These are phyloP conservation scores for Nakazawaea anatomiae DNA, from an alignment of 805 yeast genomes.

Conservation along the genomic window DNA sequence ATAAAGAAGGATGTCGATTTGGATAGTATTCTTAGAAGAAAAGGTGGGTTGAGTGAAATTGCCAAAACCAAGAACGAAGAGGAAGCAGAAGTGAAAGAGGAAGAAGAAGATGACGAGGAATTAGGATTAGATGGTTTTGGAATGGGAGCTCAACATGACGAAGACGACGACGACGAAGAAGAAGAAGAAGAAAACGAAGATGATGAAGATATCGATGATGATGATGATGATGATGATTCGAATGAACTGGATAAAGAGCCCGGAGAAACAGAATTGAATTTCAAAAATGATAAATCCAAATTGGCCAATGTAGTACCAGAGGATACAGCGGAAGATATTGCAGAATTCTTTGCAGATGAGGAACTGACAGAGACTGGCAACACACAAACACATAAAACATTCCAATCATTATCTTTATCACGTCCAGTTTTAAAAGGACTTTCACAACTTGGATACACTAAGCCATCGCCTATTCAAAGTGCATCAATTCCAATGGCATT, in stretches of 20 bases:
- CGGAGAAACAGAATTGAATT: slow-evolving; percentile 16
- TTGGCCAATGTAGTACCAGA: slow-evolving; percentile 19
- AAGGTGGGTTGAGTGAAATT: slow-evolving; percentile 66
- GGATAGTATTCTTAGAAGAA: slow-evolving; percentile 80
- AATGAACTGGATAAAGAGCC: neutral
- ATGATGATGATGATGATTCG: slow-evolving; percentile 21
- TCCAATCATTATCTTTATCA: slow-evolving; percentile 74
- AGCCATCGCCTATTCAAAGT: slow-evolving; percentile 91
- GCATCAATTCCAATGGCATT: slow-evolving; percentile 92
- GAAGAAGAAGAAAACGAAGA: slow-evolving; percentile 28
- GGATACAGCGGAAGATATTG: slow-evolving; percentile 79
- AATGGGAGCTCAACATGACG: slow-evolving; percentile 25
- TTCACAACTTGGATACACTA: slow-evolving; percentile 71
- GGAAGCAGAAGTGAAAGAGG: slow-evolving; percentile 25
- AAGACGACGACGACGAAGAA: slow-evolving; percentile 20
- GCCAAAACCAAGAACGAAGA: slow-evolving; percentile 37
- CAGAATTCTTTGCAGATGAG: slow-evolving; percentile 63
- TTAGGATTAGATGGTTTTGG: slow-evolving; percentile 37
- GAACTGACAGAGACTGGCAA: slow-evolving; percentile 50
- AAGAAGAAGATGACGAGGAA: slow-evolving; percentile 24
- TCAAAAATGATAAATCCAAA: slow-evolving; percentile 17
- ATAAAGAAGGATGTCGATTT: slow-evolving; percentile 67
- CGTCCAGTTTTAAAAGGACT: slow-evolving; percentile 88
- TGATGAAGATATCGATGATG: slow-evolving; percentile 26
- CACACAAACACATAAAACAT: slow-evolving; percentile 50